Evolutionary conservation across 176 grass and related monocot species (phyloP).

Genomic region (Carex myosuroides): DNA sequence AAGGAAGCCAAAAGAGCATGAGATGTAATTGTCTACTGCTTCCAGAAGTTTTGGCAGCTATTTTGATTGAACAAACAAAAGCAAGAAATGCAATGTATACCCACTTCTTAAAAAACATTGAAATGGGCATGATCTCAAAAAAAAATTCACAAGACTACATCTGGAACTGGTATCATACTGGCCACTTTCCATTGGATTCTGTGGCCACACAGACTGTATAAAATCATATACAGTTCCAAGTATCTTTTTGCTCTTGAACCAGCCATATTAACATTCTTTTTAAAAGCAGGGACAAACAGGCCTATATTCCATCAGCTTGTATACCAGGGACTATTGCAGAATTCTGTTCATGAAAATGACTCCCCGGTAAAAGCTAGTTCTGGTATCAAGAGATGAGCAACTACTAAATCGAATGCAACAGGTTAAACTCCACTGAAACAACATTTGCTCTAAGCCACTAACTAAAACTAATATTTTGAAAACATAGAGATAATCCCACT

Average conservation of each 20-base stretch:
- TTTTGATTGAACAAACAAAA: neutral
- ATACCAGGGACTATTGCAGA: conserved; percentile 1
- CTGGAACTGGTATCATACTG: neutral
- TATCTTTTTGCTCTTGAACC: neutral
- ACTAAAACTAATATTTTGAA: neutral
- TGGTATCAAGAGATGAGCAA: neutral
- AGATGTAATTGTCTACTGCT: neutral
- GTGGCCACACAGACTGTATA: neutral
- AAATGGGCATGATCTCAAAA: neutral
- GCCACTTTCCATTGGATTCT: neutral
- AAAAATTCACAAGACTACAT: neutral
- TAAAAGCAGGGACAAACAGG: neutral
- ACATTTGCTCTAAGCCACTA: neutral
- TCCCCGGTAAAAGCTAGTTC: neutral
- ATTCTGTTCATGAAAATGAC: neutral
- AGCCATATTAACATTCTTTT: neutral
- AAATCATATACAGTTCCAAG: neutral
- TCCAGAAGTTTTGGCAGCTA: neutral
- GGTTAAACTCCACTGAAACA: neutral
- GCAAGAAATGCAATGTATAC: neutral
- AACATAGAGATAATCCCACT: neutral
- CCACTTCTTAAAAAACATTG: neutral
- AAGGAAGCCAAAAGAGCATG: neutral
- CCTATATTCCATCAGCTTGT: neutral
- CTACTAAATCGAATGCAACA: neutral